Conservation (phyloP, 1,284 basidiomycete species). For the Leccinum olivaceoglutinosum region DNA sequence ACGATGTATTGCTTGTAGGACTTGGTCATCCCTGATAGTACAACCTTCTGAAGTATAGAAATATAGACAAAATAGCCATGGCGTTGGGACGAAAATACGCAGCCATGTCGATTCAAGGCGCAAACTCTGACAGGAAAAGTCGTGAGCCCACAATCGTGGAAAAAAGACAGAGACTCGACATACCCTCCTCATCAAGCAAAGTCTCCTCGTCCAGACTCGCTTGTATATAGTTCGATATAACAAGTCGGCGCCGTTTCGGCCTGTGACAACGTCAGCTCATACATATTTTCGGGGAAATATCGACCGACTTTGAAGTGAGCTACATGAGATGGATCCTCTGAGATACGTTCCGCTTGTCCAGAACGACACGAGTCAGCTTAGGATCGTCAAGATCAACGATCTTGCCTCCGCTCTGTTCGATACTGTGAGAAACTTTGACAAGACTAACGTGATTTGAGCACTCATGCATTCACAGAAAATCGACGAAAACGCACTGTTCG, state of each 20-base stretch:
- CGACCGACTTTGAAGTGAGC: slow-evolving; percentile 60
- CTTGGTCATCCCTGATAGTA: slow-evolving; percentile 39
- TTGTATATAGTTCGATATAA: slow-evolving; percentile 71
- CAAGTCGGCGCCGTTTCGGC: slow-evolving; percentile 74
- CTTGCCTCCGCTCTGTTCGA: slow-evolving; percentile 67
- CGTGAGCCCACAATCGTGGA: too few relatives aligned
- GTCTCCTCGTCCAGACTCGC: slow-evolving; percentile 79
- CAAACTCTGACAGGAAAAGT: too few relatives aligned
- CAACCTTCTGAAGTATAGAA: too few relatives aligned
- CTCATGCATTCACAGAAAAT: background rate
- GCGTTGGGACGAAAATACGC: too few relatives aligned
- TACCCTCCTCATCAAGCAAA: slow-evolving; percentile 73
- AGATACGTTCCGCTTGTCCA: slow-evolving; percentile 72
- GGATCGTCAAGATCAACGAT: slow-evolving; percentile 64
- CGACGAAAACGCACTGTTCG: slow-evolving; percentile 39
- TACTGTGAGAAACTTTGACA: slow-evolving; percentile 41
- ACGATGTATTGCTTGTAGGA: slow-evolving; percentile 35
- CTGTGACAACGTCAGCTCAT: slow-evolving; percentile 30
- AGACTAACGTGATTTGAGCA: slow-evolving; percentile 43
- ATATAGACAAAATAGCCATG: too few relatives aligned
- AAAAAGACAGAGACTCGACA: slow-evolving; percentile 1
- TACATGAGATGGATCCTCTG: slow-evolving; percentile 67
- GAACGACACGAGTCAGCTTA: slow-evolving; percentile 79
- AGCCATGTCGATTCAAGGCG: too few relatives aligned
- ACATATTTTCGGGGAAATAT: background rate